These are phyloP conservation scores for Puccinia triticina DNA, from an alignment of 1,284 basidiomycete species.

Conservation along the genomic window DNA sequence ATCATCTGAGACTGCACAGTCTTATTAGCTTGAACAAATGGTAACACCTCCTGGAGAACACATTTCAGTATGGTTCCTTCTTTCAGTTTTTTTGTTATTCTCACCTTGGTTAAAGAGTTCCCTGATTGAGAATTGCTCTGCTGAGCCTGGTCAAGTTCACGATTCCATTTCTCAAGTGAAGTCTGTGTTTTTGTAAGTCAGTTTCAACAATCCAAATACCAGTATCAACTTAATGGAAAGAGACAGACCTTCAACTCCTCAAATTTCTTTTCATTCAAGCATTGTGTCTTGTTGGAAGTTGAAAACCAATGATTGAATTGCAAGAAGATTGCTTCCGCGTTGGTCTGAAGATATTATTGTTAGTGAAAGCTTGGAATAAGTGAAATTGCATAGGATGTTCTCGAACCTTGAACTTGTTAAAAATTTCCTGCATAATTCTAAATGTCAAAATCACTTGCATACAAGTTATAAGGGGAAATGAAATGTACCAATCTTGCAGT, in stretches of 20 bases:
- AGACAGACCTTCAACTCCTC: not conserved
- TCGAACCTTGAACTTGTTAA: not conserved
- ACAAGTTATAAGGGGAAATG: not conserved
- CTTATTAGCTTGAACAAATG: not conserved
- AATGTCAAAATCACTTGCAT: not conserved
- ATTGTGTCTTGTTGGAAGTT: not conserved
- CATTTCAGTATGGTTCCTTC: not conserved
- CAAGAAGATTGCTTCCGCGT: not conserved
- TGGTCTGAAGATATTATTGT: not conserved
- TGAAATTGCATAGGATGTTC: not conserved
- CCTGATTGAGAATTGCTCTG: not conserved
- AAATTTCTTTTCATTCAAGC: not conserved
- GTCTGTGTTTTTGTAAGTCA: not conserved
- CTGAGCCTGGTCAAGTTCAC: not conserved
- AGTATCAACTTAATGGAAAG: not conserved
- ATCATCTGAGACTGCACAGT: not conserved
- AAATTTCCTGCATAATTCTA: not conserved
- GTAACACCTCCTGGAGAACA: not conserved
- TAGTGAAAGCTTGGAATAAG: no score
- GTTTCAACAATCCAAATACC: not conserved
- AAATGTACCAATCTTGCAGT: not conserved
- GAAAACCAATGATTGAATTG: slow-evolving; percentile 1
- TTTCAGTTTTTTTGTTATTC: not conserved
- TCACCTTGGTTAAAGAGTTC: not conserved
- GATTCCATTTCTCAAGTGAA: not conserved